Evolutionary conservation across 2,329 filamentous ascomycete genomes (phyloP), one percentile per base, ranked within the genome.

Genomic region (Bipolaris zeicola): DNA sequence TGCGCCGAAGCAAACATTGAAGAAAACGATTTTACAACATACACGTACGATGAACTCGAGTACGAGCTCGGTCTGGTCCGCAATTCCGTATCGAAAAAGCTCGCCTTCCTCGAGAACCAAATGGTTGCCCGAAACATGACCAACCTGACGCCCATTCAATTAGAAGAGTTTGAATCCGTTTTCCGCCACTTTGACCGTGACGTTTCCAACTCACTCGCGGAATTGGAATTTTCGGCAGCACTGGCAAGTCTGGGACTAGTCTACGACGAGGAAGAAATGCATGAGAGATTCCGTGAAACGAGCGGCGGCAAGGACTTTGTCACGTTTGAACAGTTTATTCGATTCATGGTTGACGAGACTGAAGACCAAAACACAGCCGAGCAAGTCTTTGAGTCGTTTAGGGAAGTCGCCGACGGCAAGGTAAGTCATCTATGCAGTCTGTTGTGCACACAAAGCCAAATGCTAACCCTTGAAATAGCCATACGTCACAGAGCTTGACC

Each of bases 11-110:
- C 95, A 60, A 98, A 99, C 75, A 97, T 99, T 62, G 95, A 99
- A 77, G 95, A 99, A 72, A 99, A 99, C 77, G 95, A 99, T 80
- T 98, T 95, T 76, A 99, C 95, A n/a, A 98, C 94, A 7, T 98
- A 98, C 78, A 96, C 94, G 8, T 95, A 98, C 75, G 95, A 99
- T 73, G 95, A 99, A 78, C 84, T 99, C 39, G 87, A 88, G 58
- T 99, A 99, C 78, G 95, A 99, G 78, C 84, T 98, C 56, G 88
- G 91, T 14, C 84, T 99, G 28, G 95, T 98, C 55, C 93, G 92
- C 74, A 89, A 90, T 28, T 95, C 91, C 10, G 94, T 98, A 26
- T 89, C 92, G 63, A 99, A 98, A 82, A 99, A 99, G 79, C 85
- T 98, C 53, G 89, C 90, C 41, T 99, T 99, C 80, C 82, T 99